Base-by-base conservation (phyloP, 768 basidiomycete genomes). In the Pholiota conissans region DNA sequence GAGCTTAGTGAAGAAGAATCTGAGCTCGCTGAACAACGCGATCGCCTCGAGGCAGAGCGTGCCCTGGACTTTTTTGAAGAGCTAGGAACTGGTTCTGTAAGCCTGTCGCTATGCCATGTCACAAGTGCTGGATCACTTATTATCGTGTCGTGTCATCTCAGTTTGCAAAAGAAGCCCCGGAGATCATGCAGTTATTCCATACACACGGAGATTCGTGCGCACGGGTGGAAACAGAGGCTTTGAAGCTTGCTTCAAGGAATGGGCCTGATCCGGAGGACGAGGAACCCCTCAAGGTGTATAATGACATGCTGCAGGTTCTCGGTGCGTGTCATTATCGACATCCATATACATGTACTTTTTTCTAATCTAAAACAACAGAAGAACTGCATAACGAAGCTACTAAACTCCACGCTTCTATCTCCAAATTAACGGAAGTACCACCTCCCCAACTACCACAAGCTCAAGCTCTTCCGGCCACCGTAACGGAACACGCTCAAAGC, bases 181-280 rank as follows among this genome's bases (percentile, higher is more conserved):
- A 65, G 0, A 68, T 81, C n/a, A 82, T 83, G 73, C 75, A 81
- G 58, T 61, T 69, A 0, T 84, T 82, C 61, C 69, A 79, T 16
- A 64, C 74, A 0, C 78, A 83, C 62, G 81, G 79, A 3, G 76
- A 80, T 30, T 69, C 70, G 0, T 82, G 78, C 55, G 65, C 73
- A 11, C 65, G 68, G 3, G 63, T 76, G 8, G 78, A 82, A 64
- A 67, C 67, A 3, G 76, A 79, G 55, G 78, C 80, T 3, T 64
- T 83, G 6, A 65, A 76, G 42, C 71, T 83, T 14, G 80, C 78
- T 0, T 68, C 71, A 16, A 51, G 64, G 10, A 68, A 65, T 18
- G 52, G 66, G 0, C 55, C 61, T 6, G 61, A 68, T 13, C 60
- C 65, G 10, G 71, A 76, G 5, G 75, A 74, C 6, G 76, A 77